phyloP scores from a whole-genome alignment of 371 early-diverging fungal genomes.

The Mucor indicus region DNA sequence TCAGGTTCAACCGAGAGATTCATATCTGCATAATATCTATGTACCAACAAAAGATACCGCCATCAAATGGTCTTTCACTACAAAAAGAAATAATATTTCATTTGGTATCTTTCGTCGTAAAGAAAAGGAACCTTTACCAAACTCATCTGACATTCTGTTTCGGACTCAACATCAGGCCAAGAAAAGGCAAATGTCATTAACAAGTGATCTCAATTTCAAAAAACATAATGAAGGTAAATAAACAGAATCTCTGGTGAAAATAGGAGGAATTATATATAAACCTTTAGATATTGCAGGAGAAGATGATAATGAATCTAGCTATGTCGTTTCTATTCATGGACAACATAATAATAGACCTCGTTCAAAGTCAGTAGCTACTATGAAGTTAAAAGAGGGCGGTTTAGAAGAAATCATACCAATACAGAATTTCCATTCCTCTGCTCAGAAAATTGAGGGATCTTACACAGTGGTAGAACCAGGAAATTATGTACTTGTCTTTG shows the following conservation, averaged over 20 bases:
- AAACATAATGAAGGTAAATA: not conserved
- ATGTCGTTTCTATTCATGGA: not conserved
- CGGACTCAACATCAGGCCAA: not conserved
- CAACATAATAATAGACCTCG: slow-evolving; percentile 7
- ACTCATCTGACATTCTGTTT: slow-evolving; percentile 13
- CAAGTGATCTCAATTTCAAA: not conserved
- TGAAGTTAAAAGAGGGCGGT: slow-evolving; percentile 4
- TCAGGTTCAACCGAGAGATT: slow-evolving; percentile 68
- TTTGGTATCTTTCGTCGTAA: slow-evolving; percentile 74
- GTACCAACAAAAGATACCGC: slow-evolving; percentile 64
- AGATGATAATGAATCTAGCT: not conserved
- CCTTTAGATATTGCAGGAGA: not conserved
- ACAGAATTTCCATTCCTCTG: slow-evolving; percentile 5
- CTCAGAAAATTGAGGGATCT: slow-evolving; percentile 5
- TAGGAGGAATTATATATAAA: too few relatives aligned
- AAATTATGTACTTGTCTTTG: slow-evolving; percentile 39
- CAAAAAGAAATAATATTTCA: slow-evolving; percentile 79
- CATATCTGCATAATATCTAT: slow-evolving; percentile 75
- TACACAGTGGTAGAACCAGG: slow-evolving; percentile 32
- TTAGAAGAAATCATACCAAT: slow-evolving; percentile 7
- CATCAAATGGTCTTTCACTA: slow-evolving; percentile 85
- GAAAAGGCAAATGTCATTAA: not conserved
- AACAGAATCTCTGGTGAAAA: not conserved
- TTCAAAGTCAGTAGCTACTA: slow-evolving; percentile 10
- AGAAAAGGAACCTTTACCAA: slow-evolving; percentile 4